Percentiles rank a stretch among this genome's conserved stretches.
Conservation (phyloP, 768 basidiomycete genomes). For the Serendipita vermifera region DNA sequence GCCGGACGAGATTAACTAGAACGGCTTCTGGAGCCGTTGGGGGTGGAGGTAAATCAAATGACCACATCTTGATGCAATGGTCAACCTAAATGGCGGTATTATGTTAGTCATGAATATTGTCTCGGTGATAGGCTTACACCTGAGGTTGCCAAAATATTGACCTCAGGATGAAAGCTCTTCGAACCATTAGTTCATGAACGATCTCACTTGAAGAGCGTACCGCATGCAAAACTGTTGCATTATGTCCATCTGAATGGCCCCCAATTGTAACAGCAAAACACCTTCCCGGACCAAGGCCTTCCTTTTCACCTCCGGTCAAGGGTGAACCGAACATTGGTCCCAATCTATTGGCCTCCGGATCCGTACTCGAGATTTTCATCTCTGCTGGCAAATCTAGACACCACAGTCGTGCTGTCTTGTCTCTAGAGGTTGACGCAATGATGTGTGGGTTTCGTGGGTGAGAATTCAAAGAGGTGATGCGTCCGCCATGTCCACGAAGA, state of each 20-base stretch:
- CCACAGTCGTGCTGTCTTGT: background rate
- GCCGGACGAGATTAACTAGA: background rate
- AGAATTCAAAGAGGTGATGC: background rate
- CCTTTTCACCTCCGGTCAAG: conserved; percentile 1
- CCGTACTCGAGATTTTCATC: background rate
- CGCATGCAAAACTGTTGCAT: conserved; percentile 2
- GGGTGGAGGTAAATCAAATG: background rate
- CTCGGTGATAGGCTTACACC: background rate
- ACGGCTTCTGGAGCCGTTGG: background rate
- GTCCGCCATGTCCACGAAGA: background rate
- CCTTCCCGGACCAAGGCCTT: background rate
- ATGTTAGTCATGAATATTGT: background rate
- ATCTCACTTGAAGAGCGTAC: too few relatives aligned
- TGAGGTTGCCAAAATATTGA: background rate
- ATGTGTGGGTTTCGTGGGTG: conserved; percentile 1
- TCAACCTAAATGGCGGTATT: too few relatives aligned
- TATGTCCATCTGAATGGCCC: background rate
- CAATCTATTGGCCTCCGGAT: background rate
- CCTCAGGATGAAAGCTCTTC: background rate
- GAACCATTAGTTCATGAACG: too few relatives aligned
- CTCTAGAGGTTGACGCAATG: conserved; percentile 1
- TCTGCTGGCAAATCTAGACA: background rate
- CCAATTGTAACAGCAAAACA: conserved; percentile 4
- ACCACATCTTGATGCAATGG: background rate
- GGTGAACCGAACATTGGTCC: background rate